Evolutionary conservation across 306 rosid species (phyloP), one percentile per base, ranked within the genome.

Genomic region (Fagus crenata): DNA sequence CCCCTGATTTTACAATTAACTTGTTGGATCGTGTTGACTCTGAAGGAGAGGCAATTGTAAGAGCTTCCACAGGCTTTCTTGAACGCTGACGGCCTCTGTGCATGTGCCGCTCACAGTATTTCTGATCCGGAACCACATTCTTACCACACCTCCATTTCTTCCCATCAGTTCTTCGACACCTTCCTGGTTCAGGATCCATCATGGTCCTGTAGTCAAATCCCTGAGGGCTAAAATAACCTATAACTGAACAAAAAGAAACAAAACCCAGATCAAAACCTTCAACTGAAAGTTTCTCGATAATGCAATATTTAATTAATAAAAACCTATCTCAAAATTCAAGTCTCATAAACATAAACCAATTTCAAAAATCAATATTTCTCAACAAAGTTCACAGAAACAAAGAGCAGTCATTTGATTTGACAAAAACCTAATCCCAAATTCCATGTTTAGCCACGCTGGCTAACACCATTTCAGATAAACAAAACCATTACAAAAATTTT

Each of bases 1-100:
- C 76, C 49, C 67, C 49, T 43, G 28, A 63, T 28, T 75, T 75
- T 11, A 67, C 65, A 9, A 71, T 77, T 7, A 81, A 67, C 56
- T 71, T 84, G 69, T 53, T 74, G 33, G 73, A 84, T 40, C 58
- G 80, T 28, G 67, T 76, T 82, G 82, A 43, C 49, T n/a, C 83
- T 71, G 83, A 75, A 84, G 80, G 32, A 73, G 88, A 77, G 53
- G 81, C 76, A 28, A 64, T 61, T 78, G 81, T 74, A 65, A 87
- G 76, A 80, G 80, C 78, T 93, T 93, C 97, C 97, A 93, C 97
- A 81, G 73, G 98, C 98, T 93, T 93, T 93, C 97, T 93, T 93
- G 98, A 93, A 93, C 98, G 96, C 53, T 85, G 84, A 13, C 97
- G 91, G 58, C 98, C 98, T 84, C 97, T 89, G 77, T 91, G 96